These are phyloP conservation scores for Epichloe sibirici DNA, from an alignment of 2,329 filamentous ascomycete genomes.

Conservation along the genomic window DNA sequence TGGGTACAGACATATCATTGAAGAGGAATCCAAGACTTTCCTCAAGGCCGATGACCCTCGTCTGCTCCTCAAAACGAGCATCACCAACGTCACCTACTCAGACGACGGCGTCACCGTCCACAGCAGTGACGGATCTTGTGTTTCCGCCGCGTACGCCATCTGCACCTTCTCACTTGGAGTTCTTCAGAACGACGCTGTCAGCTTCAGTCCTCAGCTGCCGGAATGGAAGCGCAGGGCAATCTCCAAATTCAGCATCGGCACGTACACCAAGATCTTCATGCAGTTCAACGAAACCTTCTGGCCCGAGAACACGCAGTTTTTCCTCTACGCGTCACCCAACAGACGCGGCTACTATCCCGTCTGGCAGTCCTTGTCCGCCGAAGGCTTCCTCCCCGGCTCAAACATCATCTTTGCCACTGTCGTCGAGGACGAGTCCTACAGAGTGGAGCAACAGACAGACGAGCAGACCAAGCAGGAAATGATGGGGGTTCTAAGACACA, in stretches of 20 bases:
- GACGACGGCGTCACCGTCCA: conserved; percentile 39
- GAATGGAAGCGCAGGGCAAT: conserved; percentile 53
- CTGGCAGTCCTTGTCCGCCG: conserved; percentile 48
- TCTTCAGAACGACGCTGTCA: conserved; percentile 47
- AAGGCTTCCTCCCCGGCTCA: conserved; percentile 46
- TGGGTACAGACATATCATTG: conserved; percentile 47
- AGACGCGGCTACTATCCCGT: conserved; percentile 37
- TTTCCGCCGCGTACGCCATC: conserved; percentile 49
- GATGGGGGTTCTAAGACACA: conserved; percentile 43
- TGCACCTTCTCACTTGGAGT: conserved; percentile 58
- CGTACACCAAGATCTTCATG: conserved; percentile 62
- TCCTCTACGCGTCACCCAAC: conserved; percentile 31
- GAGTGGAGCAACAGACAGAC: conserved; percentile 46
- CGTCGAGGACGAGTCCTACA: conserved; percentile 41
- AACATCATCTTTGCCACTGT: conserved; percentile 57
- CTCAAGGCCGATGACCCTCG: conserved; percentile 41
- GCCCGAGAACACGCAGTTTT: conserved; percentile 31
- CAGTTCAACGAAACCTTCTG: conserved; percentile 59
- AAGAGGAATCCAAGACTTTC: conserved; percentile 44
- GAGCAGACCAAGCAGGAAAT: conserved; percentile 44
- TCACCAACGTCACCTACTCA: conserved; percentile 42
- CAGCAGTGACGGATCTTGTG: conserved; percentile 41
- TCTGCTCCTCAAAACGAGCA: conserved; percentile 44
- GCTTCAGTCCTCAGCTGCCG: conserved; percentile 46
- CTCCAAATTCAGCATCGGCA: conserved; percentile 54